Percentiles rank a stretch among this genome's conserved stretches.
Conservation (phyloP, 2,329 filamentous ascomycete genomes). For the Pseudofabraea citricarpa region DNA sequence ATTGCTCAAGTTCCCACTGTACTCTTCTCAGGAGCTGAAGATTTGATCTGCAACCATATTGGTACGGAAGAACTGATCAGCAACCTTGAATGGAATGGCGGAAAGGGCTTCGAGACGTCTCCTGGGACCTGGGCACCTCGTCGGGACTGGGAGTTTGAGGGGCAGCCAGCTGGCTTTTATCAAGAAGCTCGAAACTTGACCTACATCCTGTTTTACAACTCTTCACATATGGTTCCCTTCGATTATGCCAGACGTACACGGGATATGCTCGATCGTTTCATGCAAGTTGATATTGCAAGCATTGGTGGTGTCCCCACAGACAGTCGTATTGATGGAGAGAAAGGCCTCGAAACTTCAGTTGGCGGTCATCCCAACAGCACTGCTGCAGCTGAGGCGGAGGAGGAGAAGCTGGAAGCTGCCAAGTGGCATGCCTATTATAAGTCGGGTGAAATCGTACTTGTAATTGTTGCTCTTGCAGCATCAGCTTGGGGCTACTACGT, state of each 20-base stretch:
- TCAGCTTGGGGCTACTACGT: slow-evolving; percentile 58
- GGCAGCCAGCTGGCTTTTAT: slow-evolving; percentile 82
- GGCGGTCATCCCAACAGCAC: slow-evolving; percentile 65
- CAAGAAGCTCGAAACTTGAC: slow-evolving; percentile 93
- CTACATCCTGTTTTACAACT: slow-evolving; percentile 92
- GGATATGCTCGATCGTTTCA: slow-evolving; percentile 97
- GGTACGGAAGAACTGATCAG: slow-evolving; percentile 89
- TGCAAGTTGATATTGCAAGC: slow-evolving; percentile 83
- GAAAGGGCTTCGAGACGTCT: slow-evolving; percentile 82
- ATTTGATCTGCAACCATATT: slow-evolving; percentile 95
- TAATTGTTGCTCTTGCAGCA: slow-evolving; percentile 61
- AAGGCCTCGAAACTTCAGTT: slow-evolving; percentile 60
- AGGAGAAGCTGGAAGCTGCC: slow-evolving; percentile 58
- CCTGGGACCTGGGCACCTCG: slow-evolving; percentile 90
- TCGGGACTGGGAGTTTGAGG: slow-evolving; percentile 90
- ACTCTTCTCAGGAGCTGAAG: slow-evolving; percentile 89
- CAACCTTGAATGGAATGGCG: slow-evolving; percentile 88
- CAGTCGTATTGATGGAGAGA: slow-evolving; percentile 65
- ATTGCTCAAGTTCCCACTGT: slow-evolving; percentile 73
- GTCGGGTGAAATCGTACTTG: slow-evolving; percentile 64
- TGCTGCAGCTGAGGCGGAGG: slow-evolving; percentile 56
- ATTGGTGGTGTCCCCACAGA: slow-evolving; percentile 73
- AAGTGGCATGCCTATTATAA: slow-evolving; percentile 69
- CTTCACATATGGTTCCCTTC: slow-evolving; percentile 97
- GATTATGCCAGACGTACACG: slow-evolving; percentile 81